phyloP scores from a whole-genome alignment of 164 flowering plant species.

The Chloranthus sessilifolius region DNA sequence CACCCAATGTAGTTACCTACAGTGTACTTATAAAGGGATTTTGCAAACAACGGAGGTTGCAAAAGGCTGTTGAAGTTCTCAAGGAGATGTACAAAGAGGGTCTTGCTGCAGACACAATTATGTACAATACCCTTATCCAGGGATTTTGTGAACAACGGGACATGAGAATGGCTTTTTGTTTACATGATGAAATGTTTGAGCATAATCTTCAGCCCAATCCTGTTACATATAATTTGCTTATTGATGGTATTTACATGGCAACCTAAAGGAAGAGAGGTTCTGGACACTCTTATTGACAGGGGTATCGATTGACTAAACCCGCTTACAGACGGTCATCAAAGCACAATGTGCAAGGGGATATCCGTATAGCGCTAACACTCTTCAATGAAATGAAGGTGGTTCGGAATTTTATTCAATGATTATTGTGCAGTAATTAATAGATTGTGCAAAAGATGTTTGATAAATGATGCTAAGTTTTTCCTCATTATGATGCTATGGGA shows the following conservation, averaged over 20 bases:
- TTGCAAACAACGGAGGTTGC: conserved; percentile 41
- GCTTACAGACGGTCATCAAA: conserved; percentile 63
- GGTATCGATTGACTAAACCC: conserved; percentile 38
- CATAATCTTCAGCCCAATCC: conserved; percentile 46
- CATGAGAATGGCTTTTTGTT: conserved; percentile 31
- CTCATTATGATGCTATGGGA: conserved; percentile 42
- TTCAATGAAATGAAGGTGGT: conserved; percentile 59
- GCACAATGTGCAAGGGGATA: conserved; percentile 74
- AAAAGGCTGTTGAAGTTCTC: conserved; percentile 37
- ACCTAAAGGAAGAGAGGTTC: conserved; percentile 35
- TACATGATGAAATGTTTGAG: conserved; percentile 42
- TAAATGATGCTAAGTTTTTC: conserved; percentile 41
- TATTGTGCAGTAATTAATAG: conserved; percentile 71
- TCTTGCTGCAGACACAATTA: conserved; percentile 50
- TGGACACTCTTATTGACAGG: conserved; percentile 26
- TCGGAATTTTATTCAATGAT: conserved; percentile 52
- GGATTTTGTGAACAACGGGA: conserved; percentile 45
- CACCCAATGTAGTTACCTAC: conserved; percentile 55
- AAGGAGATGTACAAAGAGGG: conserved; percentile 40
- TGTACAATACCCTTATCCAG: conserved; percentile 68
- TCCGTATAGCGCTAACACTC: conserved; percentile 25
- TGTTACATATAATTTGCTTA: conserved; percentile 63
- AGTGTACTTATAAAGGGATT: conserved; percentile 59
- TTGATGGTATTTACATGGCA: conserved; percentile 62
- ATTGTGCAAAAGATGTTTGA: conserved; percentile 52